These are phyloP conservation scores for Sugiyamaella chiloensis DNA, from an alignment of 805 yeast species.

Conservation along the genomic window DNA sequence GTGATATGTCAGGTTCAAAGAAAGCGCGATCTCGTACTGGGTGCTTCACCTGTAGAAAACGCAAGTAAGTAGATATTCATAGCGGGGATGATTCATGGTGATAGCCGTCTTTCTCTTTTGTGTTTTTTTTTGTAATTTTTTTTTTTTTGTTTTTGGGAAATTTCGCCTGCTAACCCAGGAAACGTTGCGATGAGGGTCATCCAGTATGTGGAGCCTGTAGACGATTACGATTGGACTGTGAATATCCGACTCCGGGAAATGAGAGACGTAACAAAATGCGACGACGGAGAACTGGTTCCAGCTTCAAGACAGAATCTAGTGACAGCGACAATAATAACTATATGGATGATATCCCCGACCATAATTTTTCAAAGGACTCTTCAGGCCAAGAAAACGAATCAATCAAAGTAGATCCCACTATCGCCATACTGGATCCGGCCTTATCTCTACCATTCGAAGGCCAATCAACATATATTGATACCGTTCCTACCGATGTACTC, in stretches of 20 bases:
- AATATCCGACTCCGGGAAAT: slow-evolving; percentile 72
- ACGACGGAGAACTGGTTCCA: background rate
- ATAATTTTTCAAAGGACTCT: no score
- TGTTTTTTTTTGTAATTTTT: no score
- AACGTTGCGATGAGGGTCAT: slow-evolving; percentile 68
- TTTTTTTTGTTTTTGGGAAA: no score
- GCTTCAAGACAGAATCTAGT: background rate
- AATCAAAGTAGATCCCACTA: background rate
- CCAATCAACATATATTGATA: background rate
- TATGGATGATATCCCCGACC: no score
- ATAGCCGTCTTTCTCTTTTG: no score
- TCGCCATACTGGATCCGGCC: background rate
- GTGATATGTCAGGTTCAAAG: background rate
- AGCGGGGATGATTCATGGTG: no score
- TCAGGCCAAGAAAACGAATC: no score
- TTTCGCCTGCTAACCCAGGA: slow-evolving; percentile 27
- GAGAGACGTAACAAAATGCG: slow-evolving; percentile 44
- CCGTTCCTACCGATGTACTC: background rate
- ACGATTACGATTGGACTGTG: slow-evolving; percentile 61
- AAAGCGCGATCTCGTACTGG: slow-evolving; percentile 42
- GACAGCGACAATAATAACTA: background rate
- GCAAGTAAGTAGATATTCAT: slow-evolving; percentile 43
- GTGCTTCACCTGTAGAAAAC: slow-evolving; percentile 70
- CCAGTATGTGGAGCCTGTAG: slow-evolving; percentile 68
- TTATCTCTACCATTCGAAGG: background rate